Base-by-base conservation (phyloP, 106 monocot species). In the Acorus gramineus region DNA sequence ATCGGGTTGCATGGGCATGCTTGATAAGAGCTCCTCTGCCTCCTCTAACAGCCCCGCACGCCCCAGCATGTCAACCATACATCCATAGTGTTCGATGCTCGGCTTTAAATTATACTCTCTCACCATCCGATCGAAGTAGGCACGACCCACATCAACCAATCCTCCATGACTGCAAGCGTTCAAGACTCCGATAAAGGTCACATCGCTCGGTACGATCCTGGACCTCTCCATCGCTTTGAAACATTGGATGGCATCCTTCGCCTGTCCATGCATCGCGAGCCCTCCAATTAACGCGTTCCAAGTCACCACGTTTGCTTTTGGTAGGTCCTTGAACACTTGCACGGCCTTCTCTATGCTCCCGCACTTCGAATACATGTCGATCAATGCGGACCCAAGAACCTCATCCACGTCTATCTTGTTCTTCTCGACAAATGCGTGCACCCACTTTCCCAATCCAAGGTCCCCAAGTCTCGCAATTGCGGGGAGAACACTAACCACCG, bases 281-380 rank as follows among this genome's bases (percentile, higher is more conserved):
- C 80, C 86, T 46, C 73, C 60, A 48, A 90, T 76, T 65, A 86
- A 47, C 1, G 83, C 68, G 55, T 73, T 83, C 86, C 90, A 90
- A 14, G 78, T 71, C 47, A 85, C 53, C 1, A 70, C 56, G 46
- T 76, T 86, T 7, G 46, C 48, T 56, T 83, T 78, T 0, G 75
- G 82, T 14, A 90, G 42, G 4, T 47, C 49, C 13, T 83, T 78
- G 60, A 86, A 90, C 10, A 90, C 64, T 53, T 69, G 66, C 14
- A 78, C 4, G 6, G 86, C 83, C 2, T 64, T 75, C 2, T 83
- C 74, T 56, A 90, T 63, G 48, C 69, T 72, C 48, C 90, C 85
- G 54, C 83, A 86, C 60, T 90, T 90, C 4, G 77, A 60, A 60
- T 90, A 85, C 90, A 90, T 90, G 52, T 90, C 85, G 7, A 90